Conservation (phyloP, 176 grass and related monocot species). For the Eragrostis curvula region DNA sequence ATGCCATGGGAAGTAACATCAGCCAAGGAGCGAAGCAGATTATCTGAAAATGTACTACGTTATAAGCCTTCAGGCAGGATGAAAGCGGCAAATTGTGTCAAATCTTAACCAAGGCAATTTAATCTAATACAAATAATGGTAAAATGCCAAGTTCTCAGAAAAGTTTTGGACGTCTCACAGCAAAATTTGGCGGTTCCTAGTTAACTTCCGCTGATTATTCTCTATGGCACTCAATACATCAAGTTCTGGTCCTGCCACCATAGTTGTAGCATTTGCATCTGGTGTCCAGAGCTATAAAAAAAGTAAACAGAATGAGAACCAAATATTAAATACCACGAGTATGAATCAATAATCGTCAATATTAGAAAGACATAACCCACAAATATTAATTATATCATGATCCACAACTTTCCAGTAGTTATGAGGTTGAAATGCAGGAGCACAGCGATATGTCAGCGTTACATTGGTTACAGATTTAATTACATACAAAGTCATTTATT, state of each 20-base stretch:
- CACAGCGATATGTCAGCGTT: neutral
- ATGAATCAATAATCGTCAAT: neutral
- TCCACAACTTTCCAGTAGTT: neutral
- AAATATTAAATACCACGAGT: conserved; percentile 10
- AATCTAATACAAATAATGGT: neutral
- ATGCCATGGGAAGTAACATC: conserved; percentile 2
- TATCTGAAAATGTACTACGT: no score
- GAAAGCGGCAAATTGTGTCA: neutral
- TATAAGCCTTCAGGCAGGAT: neutral
- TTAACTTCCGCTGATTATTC: conserved; percentile 84
- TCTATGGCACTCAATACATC: conserved; percentile 84
- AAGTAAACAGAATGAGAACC: conserved; percentile 3
- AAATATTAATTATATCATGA: neutral
- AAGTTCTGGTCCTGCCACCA: conserved; percentile 74
- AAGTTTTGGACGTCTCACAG: conserved; percentile 55
- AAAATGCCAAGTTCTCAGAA: neutral
- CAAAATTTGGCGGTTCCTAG: conserved; percentile 68
- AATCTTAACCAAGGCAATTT: conserved; percentile 1
- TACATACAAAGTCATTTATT: neutral
- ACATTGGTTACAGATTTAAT: neutral
- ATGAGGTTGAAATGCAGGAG: neutral
- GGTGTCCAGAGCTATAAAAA: conserved; percentile 88
- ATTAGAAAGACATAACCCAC: neutral
- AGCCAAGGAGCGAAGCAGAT: neutral
- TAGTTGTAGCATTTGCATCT: conserved; percentile 60